Conservation (phyloP, 73 alveolate genomes). For the Loxodes magnus region DNA sequence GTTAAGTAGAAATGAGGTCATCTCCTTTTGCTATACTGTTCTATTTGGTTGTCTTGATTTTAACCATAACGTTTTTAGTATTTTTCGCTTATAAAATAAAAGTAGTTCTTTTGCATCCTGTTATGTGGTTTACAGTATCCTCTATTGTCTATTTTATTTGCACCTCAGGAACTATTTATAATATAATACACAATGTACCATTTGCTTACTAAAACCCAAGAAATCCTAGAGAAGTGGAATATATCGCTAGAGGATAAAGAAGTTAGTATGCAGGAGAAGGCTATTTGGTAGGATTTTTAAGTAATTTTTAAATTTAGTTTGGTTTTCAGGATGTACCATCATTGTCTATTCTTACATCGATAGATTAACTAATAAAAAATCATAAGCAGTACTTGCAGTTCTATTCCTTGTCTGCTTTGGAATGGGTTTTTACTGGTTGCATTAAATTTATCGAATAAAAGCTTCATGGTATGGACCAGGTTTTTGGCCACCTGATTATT, state of each 20-base stretch:
- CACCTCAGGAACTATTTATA: slow-evolving; percentile 60
- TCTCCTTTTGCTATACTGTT: slow-evolving; percentile 9
- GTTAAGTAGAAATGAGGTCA: slow-evolving; percentile 13
- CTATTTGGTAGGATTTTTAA: slow-evolving; percentile 38
- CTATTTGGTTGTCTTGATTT: slow-evolving; percentile 10
- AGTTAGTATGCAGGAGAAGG: slow-evolving; percentile 77
- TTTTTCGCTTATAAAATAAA: slow-evolving; percentile 10
- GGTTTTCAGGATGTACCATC: no score
- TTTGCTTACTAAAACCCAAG: slow-evolving; percentile 45
- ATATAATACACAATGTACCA: slow-evolving; percentile 63
- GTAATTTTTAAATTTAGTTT: slow-evolving; percentile 27
- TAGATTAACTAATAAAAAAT: slow-evolving; percentile 14
- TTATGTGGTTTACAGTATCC: slow-evolving; percentile 45
- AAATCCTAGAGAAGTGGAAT: slow-evolving; percentile 37
- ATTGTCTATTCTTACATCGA: slow-evolving; percentile 34
- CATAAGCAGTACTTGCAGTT: slow-evolving; percentile 19
- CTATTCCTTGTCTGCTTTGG: slow-evolving; percentile 14
- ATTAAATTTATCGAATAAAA: slow-evolving; percentile 35
- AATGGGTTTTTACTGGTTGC: slow-evolving; percentile 16
- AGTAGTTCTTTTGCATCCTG: slow-evolving; percentile 37
- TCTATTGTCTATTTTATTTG: slow-evolving; percentile 48
- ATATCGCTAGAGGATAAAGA: slow-evolving; percentile 62
- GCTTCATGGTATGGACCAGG: slow-evolving; percentile 72
- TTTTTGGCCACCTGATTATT: slow-evolving; percentile 61
- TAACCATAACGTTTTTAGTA: background rate